Conservation (phyloP, 192 early-diverging fungal genomes). For the Dissophora globulifera region DNA sequence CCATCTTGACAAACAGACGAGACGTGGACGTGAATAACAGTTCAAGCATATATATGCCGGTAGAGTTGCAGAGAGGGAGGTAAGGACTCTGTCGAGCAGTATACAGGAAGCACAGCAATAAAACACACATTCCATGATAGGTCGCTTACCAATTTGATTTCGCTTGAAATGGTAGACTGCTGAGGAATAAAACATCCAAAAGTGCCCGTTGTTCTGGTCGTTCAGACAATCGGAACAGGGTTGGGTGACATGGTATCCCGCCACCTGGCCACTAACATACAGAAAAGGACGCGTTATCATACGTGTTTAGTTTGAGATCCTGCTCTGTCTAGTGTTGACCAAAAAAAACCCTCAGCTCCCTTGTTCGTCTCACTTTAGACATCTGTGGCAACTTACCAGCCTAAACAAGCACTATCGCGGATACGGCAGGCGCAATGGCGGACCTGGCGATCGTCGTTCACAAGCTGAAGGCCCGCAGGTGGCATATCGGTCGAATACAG, state of each 20-base stretch:
- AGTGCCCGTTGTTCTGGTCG: conserved; percentile 51
- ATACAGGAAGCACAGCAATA: no score
- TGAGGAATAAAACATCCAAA: conserved; percentile 55
- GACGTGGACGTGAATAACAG: neutral
- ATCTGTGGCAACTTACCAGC: conserved; percentile 24
- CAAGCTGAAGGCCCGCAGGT: conserved; percentile 32
- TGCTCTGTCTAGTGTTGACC: no score
- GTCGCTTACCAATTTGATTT: conserved; percentile 27
- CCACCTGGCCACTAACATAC: conserved; percentile 36
- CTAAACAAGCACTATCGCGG: conserved; percentile 47
- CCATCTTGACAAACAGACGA: conserved; percentile 16
- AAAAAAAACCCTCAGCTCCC: no score
- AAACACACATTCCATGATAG: no score
- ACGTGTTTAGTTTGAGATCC: no score
- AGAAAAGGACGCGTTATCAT: neutral
- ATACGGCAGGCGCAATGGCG: conserved; percentile 48
- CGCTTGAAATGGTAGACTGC: conserved; percentile 48
- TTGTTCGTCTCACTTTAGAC: no score
- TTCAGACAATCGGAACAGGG: conserved; percentile 43
- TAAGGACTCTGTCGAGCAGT: no score
- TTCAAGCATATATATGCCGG: no score
- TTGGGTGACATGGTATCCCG: conserved; percentile 53
- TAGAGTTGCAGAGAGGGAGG: no score
- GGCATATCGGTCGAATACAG: conserved; percentile 52
- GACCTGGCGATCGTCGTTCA: conserved; percentile 51